Base-by-base conservation (phyloP, 2,329 filamentous ascomycete genomes). In the Coniella lustricola region DNA sequence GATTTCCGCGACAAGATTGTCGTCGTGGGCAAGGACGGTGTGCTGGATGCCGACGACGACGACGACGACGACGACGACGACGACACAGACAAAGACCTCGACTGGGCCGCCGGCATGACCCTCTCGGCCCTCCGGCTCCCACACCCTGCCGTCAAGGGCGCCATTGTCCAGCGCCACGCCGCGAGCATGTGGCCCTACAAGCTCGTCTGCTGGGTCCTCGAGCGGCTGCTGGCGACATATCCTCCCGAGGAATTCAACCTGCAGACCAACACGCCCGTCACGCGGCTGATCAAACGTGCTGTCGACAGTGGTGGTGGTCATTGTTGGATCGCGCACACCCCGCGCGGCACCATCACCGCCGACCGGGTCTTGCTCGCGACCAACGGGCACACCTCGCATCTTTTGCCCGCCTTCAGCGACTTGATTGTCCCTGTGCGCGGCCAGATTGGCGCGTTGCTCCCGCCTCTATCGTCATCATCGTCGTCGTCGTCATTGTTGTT, bases 131-230 rank as follows among this genome's bases (percentile, higher is more conserved):
- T 86, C 20, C 70, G 81, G 3, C 65, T 84, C 1, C 38, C 50
- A 39, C 34, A 40, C 17, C 73, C 76, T 0, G 63, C 64, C 7
- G 82, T 81, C 7, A 60, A 74, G 7, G 87, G 82, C 2, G 85
- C 81, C 5, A 73, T 89, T 3, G 67, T 84, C 14, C 84, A 84
- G 53, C 68, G 70, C 35, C 68, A 78, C 36, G 86, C 87, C 0
- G 85, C 82, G 0, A 81, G 80, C 56, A 62, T 88, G 39, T 90
- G 85, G 85, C 89, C 89, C 0, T 95, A 94, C 65, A 94, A 93
- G 66, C 76, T 94, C 16, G 82, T 95, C 2, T 71, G 81, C 1
- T 84, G 81, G 65, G 73, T 90, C 0, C 67, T 95, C 1, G 79
- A 87, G 60, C 64, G 69, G 8, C 73, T 87, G 0, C 59, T 79